Evolutionary conservation across 192 early-diverging fungal genomes (phyloP), one percentile per base, ranked within the genome.

Genomic region (Thamnidium elegans): DNA sequence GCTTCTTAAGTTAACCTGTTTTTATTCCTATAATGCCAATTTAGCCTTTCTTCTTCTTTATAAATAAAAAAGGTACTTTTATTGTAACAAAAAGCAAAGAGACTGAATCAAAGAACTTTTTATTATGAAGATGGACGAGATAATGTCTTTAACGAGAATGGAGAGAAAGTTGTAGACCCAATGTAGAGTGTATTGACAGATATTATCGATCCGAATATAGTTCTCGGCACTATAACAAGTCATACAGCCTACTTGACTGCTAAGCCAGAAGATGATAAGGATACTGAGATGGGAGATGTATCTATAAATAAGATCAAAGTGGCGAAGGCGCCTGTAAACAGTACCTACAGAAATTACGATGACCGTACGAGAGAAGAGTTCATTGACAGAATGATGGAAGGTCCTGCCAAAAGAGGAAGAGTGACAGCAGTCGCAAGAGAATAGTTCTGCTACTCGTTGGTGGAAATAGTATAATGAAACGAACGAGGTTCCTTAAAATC

Each of bases 81-180:
- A n/a, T n/a, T n/a, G n/a, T n/a, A n/a, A n/a, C n/a, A n/a, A n/a
- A n/a, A n/a, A n/a, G n/a, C n/a, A n/a, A n/a, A n/a, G n/a, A n/a
- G n/a, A n/a, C n/a, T n/a, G n/a, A n/a, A n/a, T n/a, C n/a, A n/a
- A n/a, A n/a, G n/a, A n/a, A 45, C 26, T 26, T 26, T 26, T 3
- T 26, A 26, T 26, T 26, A 26, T 26, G 26, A 26, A 26, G 26
- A 45, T 15, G 14, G 44, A 4, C 14, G 0, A 4, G 44, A 45
- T 0, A 45, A 45, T 4, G 14, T 45, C 14, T 45, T 13, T 45
- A 61, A 10, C 47, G 58, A 46, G 43, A 44, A 61, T 44, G 58
- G 58, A 61, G 58, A 61, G 43, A 61, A 44, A 61, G 43, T 61
- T 46, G 39, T 47, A 42, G 58, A 61, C 36, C 7, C 58, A 11